Evolutionary conservation across 2,329 filamentous ascomycete genomes (phyloP), one percentile per base, ranked within the genome.

Genomic region (Pyrenochaeta sp.): DNA sequence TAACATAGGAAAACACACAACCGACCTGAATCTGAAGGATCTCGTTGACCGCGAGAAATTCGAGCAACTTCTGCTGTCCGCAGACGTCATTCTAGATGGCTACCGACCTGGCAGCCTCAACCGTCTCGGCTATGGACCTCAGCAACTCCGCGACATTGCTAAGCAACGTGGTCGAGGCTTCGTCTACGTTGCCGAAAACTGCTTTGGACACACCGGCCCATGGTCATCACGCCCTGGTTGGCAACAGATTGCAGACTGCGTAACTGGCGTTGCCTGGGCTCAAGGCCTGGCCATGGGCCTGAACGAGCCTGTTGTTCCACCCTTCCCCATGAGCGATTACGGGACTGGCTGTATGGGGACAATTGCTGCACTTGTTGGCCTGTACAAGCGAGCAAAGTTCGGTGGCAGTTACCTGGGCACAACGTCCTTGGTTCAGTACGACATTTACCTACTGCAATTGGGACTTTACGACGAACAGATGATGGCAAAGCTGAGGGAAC

Each of bases 301-400:
- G 12, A 70, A 84, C 32, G 88, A 90, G 67, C 88, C 88, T 15
- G 83, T 90, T 1, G 85, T 90, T 0, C 88, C 88, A 45, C 87
- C 88, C 0, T 85, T 85, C 65, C 84, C 83, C 2, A 85, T 85
- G 71, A 81, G 81, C 76, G 76, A 86, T 76, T 91, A 91, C 66
- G 89, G 89, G 39, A 91, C 89, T 0, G 90, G 89, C 30, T 90
- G 88, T 69, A 88, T 91, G 78, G 90, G 89, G 3, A 87, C 88
- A 44, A 87, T 90, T 64, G 86, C 88, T 3, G 88, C 88, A 0
- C 73, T 92, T 36, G 82, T 83, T 0, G 89, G 88, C 0, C 80
- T 91, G 8, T 87, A 86, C 66, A 83, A 84, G 65, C 83, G 90
- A 32, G 85, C 88, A 0, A 87, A 83, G 8, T 74, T 78, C 12